Base-by-base conservation (phyloP, 2,329 filamentous ascomycete species). In the Cercospora zeina region DNA sequence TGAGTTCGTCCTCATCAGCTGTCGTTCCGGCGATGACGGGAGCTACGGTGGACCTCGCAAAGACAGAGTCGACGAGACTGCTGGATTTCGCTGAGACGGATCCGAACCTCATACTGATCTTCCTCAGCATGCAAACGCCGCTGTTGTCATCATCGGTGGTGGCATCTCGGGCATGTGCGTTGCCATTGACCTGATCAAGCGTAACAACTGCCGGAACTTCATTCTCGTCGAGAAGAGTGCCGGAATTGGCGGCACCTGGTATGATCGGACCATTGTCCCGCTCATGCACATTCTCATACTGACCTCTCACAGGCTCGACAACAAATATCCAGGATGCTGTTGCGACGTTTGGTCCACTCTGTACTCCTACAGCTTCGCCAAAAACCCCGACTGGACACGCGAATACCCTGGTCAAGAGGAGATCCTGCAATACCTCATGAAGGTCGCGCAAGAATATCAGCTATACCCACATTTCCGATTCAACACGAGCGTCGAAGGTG, bases 391-490 rank as follows among this genome's bases (percentile, higher is more conserved):
- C 65, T 86, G 85, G 84, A 81, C 81, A 0, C 75, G 82, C 16
- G 79, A 84, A 58, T 87, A 85, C 67, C 82, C 85, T 0, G 81
- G 82, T 0, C 84, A 87, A 67, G 82, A 85, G 69, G 85, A 87
- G 69, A 84, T 87, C 19, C 75, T 84, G 34, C 77, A 81, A 21
- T 87, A 87, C 66, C 76, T 87, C 1, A 77, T 80, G 51, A 72
- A 74, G 1, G 75, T 85, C 11, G 84, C 83, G 4, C 76, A 82
- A 62, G 81, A 84, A 62, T 82, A 82, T 68, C 73, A 79, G 6
- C 78, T 87, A 0, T 84, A 82, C 70, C 79, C 78, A 57, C 81
- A 86, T 68, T 82, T 86, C 37, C 79, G 83, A 1, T 86, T 87
- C 75, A 85, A 83, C 67, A 82, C 81, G 0, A 73, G 76, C 0